Evolutionary conservation across 306 rosid species (phyloP).

Genomic region (Leucaena leucocephala): DNA sequence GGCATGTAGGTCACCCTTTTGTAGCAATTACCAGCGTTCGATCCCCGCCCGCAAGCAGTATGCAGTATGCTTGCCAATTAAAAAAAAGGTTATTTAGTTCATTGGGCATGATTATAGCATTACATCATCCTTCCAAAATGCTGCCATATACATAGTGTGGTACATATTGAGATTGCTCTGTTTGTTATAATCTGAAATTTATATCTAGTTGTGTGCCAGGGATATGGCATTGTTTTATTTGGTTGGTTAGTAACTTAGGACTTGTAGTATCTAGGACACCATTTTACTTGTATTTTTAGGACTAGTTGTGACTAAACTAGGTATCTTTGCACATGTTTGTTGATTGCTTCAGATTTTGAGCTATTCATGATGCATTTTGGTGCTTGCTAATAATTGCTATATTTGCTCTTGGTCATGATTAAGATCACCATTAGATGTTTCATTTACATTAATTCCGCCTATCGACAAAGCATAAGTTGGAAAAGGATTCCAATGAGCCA

Average conservation of each 20-base stretch:
- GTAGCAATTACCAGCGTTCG: no score
- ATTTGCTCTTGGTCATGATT: not conserved
- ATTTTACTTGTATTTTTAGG: not conserved
- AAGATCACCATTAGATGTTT: not conserved
- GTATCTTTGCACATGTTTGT: not conserved
- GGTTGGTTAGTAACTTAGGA: not conserved
- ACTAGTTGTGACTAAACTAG: not conserved
- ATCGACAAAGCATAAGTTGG: not conserved
- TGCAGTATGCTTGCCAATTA: no score
- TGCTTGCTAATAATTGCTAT: not conserved
- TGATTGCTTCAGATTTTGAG: slow-evolving; percentile 9
- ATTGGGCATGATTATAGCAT: not conserved
- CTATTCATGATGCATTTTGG: not conserved
- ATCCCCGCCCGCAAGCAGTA: no score
- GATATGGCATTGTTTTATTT: slow-evolving; percentile 2
- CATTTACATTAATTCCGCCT: not conserved
- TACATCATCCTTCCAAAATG: not conserved
- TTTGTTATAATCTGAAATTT: not conserved
- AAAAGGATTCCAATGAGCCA: slow-evolving; percentile 11
- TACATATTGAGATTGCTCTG: not conserved
- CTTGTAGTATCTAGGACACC: not conserved
- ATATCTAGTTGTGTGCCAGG: not conserved
- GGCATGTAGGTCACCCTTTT: no score
- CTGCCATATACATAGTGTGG: not conserved
- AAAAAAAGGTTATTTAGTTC: not conserved